phyloP scores from a whole-genome alignment of 106 monocot genomes.

The Hemerocallis citrina region DNA sequence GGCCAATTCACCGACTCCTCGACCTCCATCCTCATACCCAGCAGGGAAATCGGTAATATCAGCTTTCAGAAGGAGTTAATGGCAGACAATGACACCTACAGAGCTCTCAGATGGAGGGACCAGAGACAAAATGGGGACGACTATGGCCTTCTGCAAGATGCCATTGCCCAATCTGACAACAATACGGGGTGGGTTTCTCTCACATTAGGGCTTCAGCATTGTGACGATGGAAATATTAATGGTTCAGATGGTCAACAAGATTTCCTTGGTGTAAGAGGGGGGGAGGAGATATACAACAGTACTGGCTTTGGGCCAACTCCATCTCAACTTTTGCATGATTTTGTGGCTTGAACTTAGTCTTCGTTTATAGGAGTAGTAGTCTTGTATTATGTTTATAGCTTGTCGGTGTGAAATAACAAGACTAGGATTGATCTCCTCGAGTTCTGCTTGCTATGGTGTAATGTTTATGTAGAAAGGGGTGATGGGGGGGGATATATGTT shows the following conservation, averaged over 20 bases:
- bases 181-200: slow-evolving; percentile 51
- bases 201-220: slow-evolving; percentile 76
- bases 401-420: slow-evolving; percentile 1
- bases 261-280: slow-evolving; percentile 23
- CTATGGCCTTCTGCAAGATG: slow-evolving; percentile 31
- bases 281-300: slow-evolving; percentile 41
- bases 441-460: no score
- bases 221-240: slow-evolving; percentile 28
- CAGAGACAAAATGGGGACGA: slow-evolving; percentile 19
- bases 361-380: no score
- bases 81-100: slow-evolving; percentile 19
- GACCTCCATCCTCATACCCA: slow-evolving; percentile 17
- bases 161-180: slow-evolving; percentile 17
- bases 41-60: slow-evolving; percentile 3
- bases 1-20: slow-evolving; percentile 28
- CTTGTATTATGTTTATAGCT: no score
- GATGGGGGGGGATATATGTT: no score
- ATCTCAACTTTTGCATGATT: slow-evolving; percentile 83
- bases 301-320: slow-evolving; percentile 34
- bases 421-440: no score
- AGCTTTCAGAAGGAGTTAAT: slow-evolving; percentile 17
- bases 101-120: slow-evolving; percentile 31
- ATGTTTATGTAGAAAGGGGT: no score
- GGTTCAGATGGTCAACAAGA: slow-evolving; percentile 25
- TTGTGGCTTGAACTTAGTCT: slow-evolving; percentile 65